Conservation (phyloP, 441 rosid genomes). For the Adansonia grandidieri region DNA sequence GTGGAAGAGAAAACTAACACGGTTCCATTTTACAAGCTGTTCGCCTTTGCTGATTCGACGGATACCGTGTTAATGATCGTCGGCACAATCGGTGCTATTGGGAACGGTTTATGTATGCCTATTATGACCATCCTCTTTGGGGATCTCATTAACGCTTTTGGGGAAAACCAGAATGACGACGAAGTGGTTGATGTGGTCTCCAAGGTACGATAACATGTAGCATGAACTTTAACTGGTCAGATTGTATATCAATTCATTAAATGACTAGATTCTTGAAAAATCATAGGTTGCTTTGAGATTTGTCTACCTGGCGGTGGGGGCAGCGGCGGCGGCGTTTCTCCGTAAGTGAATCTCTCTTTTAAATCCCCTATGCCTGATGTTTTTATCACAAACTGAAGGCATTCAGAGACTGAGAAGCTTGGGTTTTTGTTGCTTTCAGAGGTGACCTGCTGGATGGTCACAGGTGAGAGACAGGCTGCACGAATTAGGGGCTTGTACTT, state of each 20-base stretch:
- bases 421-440: slow-evolving; percentile 45
- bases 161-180: slow-evolving; percentile 41
- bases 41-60: slow-evolving; percentile 51
- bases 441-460: slow-evolving; percentile 87
- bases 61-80: slow-evolving; percentile 48
- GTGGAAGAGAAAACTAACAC: slow-evolving; percentile 33
- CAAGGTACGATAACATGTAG: slow-evolving; percentile 39
- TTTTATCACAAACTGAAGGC: slow-evolving; percentile 10
- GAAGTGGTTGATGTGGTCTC: slow-evolving; percentile 38
- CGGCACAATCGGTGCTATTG: slow-evolving; percentile 48
- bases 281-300: slow-evolving; percentile 65
- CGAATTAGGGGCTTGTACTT: slow-evolving; percentile 72
- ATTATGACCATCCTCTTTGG: slow-evolving; percentile 59
- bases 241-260: not conserved
- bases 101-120: slow-evolving; percentile 53
- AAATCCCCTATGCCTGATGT: not conserved
- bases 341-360: slow-evolving; percentile 52
- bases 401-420: slow-evolving; percentile 7
- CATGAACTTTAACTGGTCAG: slow-evolving; percentile 5
- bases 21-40: slow-evolving; percentile 49
- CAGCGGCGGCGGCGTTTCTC: slow-evolving; percentile 62
- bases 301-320: slow-evolving; percentile 69
- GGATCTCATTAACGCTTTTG: slow-evolving; percentile 46
- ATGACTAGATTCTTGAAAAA: not conserved
- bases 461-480: slow-evolving; percentile 89